Conservation (phyloP, 805 yeast genomes). For the Yarrowia sp. region DNA sequence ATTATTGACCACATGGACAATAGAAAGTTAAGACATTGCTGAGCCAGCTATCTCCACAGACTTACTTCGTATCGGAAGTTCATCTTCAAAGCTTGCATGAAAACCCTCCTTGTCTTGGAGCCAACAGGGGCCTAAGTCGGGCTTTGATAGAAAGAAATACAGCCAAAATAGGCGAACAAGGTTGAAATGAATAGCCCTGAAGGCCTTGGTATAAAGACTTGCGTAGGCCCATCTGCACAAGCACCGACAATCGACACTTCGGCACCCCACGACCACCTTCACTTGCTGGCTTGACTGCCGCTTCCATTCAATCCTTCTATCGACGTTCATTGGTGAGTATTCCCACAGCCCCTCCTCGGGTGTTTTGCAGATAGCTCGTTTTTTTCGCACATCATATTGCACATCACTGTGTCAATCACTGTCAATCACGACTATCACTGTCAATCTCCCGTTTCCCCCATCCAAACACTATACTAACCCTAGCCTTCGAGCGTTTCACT, state of each 20-base stretch:
- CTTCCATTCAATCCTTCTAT: background rate
- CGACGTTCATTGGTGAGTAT: conserved; percentile 12
- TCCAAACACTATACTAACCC: conserved; percentile 4
- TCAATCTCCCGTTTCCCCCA: background rate
- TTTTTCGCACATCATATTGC: background rate
- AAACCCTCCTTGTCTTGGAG: background rate
- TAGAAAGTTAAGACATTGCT: background rate
- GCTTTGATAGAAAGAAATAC: background rate
- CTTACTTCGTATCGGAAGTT: background rate
- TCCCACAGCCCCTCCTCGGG: background rate
- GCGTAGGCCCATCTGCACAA: background rate
- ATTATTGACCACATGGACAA: background rate
- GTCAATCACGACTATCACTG: background rate
- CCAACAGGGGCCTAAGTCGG: conserved; percentile 1
- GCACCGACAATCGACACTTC: background rate
- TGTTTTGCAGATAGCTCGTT: no score
- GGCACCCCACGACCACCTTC: background rate
- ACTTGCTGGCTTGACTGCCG: background rate
- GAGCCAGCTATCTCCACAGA: background rate
- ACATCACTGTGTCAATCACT: background rate
- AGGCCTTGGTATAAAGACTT: background rate
- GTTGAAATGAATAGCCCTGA: background rate
- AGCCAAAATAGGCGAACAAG: background rate
- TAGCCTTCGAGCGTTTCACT: conserved; percentile 19
- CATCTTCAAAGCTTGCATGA: background rate